Conservation (phyloP, 768 basidiomycete species). For the Galerina marginata region DNA sequence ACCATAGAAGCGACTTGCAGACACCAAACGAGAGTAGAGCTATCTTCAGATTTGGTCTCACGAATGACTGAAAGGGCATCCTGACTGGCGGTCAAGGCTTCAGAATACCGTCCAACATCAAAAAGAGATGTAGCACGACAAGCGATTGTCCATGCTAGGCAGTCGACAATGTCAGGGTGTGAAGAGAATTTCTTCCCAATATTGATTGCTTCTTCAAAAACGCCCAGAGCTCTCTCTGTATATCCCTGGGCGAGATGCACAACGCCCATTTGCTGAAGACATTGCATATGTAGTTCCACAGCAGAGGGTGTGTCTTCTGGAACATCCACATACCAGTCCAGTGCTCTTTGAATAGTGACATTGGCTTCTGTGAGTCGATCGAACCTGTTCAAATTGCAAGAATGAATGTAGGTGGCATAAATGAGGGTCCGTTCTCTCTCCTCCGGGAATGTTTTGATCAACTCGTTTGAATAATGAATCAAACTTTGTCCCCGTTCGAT, state of each 20-base stretch:
- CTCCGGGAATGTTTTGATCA: neutral
- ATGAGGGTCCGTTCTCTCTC: neutral
- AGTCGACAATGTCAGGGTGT: neutral
- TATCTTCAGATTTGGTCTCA: neutral
- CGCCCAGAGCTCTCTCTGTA: neutral
- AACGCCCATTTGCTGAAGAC: neutral
- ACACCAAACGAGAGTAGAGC: neutral
- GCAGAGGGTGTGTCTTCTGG: neutral
- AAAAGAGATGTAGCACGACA: neutral
- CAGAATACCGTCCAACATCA: constrained; percentile 10
- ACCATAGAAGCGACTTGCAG: no score
- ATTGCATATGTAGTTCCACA: neutral
- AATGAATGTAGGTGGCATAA: neutral
- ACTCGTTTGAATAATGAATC: neutral
- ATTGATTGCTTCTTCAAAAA: neutral
- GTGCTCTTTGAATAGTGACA: neutral
- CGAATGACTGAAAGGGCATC: neutral
- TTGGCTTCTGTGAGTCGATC: neutral
- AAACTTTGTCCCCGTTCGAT: neutral
- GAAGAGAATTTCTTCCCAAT: constrained; percentile 3
- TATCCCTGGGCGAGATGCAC: constrained; percentile 7
- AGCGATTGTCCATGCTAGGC: neutral
- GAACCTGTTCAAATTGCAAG: neutral
- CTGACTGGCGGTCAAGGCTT: constrained; percentile 1
- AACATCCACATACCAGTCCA: neutral